These are phyloP conservation scores for Alloteropsis semialata DNA, from an alignment of 176 grass and related monocot genomes.

Conservation along the genomic window DNA sequence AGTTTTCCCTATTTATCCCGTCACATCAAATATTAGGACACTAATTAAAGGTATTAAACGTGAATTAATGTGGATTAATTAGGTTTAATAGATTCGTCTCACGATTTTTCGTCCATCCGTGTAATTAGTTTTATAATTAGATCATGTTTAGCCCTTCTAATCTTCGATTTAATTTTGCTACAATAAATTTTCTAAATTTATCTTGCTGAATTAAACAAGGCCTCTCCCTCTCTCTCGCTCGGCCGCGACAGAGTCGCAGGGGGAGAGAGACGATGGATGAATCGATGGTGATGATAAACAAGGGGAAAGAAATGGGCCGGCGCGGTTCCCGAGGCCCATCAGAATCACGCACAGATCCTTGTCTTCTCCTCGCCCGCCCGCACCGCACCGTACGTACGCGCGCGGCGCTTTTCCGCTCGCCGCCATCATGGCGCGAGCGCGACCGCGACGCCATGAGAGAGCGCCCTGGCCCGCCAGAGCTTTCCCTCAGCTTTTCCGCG, in stretches of 20 bases:
- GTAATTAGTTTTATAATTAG: too few relatives aligned
- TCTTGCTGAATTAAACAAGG: too few relatives aligned
- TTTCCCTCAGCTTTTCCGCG: constrained; percentile 6
- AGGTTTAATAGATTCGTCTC: too few relatives aligned
- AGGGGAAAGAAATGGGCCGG: constrained; percentile 29
- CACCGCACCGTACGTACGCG: constrained; percentile 17
- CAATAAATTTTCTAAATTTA: too few relatives aligned
- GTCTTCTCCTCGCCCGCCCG: constrained; percentile 37
- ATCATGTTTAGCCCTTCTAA: too few relatives aligned
- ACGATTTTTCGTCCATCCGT: too few relatives aligned
- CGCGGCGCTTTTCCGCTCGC: neutral
- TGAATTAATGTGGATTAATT: too few relatives aligned
- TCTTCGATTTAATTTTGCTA: too few relatives aligned
- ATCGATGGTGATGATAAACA: constrained; percentile 9
- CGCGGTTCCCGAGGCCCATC: constrained; percentile 33
- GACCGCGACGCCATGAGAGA: constrained; percentile 36
- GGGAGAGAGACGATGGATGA: neutral
- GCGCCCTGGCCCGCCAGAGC: constrained; percentile 15
- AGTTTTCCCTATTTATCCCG: too few relatives aligned
- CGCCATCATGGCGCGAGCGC: constrained; percentile 50
- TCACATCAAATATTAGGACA: too few relatives aligned
- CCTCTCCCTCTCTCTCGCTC: neutral
- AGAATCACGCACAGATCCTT: constrained; percentile 63
- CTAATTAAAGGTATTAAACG: too few relatives aligned
- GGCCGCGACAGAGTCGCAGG: too few relatives aligned